Base-by-base conservation (phyloP, 1,284 basidiomycete genomes). In the Cutaneotrichosporon sp. region DNA sequence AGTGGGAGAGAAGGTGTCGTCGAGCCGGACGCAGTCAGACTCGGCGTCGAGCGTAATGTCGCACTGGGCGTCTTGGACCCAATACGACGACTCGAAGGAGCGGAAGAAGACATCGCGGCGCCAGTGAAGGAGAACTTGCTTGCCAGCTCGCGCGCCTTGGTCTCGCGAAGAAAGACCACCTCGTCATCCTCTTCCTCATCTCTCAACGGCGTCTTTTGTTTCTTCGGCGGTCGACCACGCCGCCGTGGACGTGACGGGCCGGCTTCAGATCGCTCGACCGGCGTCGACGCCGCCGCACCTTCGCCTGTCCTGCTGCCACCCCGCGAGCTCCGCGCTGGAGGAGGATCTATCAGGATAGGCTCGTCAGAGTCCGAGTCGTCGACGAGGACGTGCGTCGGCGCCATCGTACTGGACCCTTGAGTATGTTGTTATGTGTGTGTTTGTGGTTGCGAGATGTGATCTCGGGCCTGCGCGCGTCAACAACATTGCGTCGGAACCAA, bases 311-410 rank as follows among this genome's bases (percentile, higher is more conserved):
- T 10, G 26, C 26, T 5, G 5, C 26, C 26, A 30, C 26, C 26
- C 26, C 33, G 23, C 15, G 38, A 17, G 7, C 15, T 10, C 12
- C 18, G 2, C 8, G 35, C 14, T 23, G 49, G 30, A 15, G 56
- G 54, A 1, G 56, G 39, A 3, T 54, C 55, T 23, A 63, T 50
- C 21, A 51, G 17, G 15, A 61, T 21, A 1, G 59, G 62, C 47
- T 58, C 62, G 41, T 63, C 62, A n/a, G 62, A 61, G 51, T 49
- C 49, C 13, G 39, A 48, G 41, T 44, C 41, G 34, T 21, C 30
- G 12, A 42, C 47, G 4, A 40, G 23, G 51, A 49, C 48, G 39
- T 35, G 46, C 17, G 12, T 15, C 10, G 26, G 26, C 42, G 17
- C 17, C 39, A 22, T n/a, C 13, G 7, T n/a, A n/a, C n/a, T n/a